Evolutionary conservation across 2,329 filamentous ascomycete genomes (phyloP), one percentile per base, ranked within the genome.

Genomic region (Trichophyton verrucosum): DNA sequence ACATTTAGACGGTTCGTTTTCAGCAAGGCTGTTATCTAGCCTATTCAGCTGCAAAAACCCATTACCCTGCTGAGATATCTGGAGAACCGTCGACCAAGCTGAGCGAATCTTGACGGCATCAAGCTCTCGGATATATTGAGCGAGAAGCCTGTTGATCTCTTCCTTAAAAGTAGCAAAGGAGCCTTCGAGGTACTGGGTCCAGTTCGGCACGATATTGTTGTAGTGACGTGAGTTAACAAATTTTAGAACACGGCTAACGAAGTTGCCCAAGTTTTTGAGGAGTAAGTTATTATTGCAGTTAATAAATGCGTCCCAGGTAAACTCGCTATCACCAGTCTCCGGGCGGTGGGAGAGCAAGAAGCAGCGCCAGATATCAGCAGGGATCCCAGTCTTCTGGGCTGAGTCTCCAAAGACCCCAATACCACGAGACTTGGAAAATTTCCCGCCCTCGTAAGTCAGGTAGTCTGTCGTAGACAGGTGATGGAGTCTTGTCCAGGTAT

Each of bases 361-460:
- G 73, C 89, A 94, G 65, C 89, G 80, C 87, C 88, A 94, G 20
- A 94, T 87, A 61, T 89, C 87, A 0, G 88, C 78, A 9, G 86
- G 82, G 38, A 95, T 81, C 20, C 88, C 89, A 13, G 88, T 92
- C 44, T 91, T 84, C 72, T 87, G 85, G 44, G 87, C 89, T 67
- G 87, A 87, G 75, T 87, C 88, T 58, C 89, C 89, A 68, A 95
- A 95, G 0, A 95, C 89, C 65, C 89, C 89, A 51, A 94, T 83
- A 38, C 86, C 86, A 68, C 88, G 82, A 56, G 87, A 91, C 74
- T 95, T 95, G 69, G 85, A 88, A 75, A 95, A 95, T 71, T 95
- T 95, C 65, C 86, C 86, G 62, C 82, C 82, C 72, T 90, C 87
- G 69, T 89, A 90, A 75, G 89, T 89, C 61, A 90, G 79, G 68